These are phyloP conservation scores for Toxoplasma gondii DNA, from an alignment of 169 alveolate species.

Conservation along the genomic window DNA sequence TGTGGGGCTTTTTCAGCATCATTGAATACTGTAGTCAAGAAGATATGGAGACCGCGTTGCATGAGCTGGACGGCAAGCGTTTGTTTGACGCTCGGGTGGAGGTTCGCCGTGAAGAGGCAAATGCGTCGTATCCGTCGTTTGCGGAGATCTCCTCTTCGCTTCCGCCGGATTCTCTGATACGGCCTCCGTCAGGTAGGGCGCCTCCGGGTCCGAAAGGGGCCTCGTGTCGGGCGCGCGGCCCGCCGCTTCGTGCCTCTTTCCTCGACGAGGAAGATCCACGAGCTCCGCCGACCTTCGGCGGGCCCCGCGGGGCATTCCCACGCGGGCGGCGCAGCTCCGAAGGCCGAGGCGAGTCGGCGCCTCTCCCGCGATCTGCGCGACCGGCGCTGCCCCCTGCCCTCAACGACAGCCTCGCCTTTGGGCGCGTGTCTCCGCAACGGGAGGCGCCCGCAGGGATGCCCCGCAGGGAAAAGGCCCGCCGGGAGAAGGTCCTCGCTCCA, in stretches of 20 bases:
- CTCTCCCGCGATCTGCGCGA: too few species aligned
- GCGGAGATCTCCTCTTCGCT: background rate
- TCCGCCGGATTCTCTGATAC: background rate
- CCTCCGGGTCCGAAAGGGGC: background rate
- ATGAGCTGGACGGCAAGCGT: background rate
- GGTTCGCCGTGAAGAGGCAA: background rate
- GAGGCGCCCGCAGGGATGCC: too few species aligned
- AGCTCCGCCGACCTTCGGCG: too few species aligned
- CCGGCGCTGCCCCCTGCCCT: too few species aligned
- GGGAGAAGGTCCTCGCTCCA: too few species aligned
- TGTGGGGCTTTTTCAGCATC: background rate
- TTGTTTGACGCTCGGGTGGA: background rate
- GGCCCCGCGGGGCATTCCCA: too few species aligned
- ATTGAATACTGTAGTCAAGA: conserved; percentile 6
- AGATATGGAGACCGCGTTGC: background rate
- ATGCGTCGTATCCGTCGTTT: background rate
- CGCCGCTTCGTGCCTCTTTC: background rate
- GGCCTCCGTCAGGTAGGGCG: background rate
- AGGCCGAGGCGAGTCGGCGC: too few species aligned
- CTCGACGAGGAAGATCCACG: background rate
- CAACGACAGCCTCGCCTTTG: too few species aligned
- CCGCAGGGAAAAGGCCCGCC: too few species aligned
- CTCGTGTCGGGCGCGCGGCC: background rate
- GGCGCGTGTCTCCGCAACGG: too few species aligned
- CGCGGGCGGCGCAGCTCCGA: too few species aligned